Conservation (phyloP, 2,329 filamentous ascomycete species). For the Fusarium sp. region DNA sequence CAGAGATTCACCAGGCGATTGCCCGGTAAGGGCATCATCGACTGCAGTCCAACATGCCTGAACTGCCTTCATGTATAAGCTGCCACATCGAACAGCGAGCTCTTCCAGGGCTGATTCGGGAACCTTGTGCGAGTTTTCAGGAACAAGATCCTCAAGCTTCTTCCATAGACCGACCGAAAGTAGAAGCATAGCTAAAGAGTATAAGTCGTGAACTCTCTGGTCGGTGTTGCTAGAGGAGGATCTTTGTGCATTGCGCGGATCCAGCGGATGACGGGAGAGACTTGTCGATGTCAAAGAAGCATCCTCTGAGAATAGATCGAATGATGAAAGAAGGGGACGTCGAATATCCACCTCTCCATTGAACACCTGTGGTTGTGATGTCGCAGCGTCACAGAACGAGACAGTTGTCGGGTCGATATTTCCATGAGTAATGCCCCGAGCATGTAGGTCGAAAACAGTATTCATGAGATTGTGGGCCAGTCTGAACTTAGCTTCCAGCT, state of each 20-base stretch:
- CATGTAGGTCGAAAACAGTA: conserved; percentile 79
- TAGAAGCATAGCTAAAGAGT: conserved; percentile 77
- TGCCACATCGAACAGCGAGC: conserved; percentile 75
- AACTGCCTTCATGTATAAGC: conserved; percentile 79
- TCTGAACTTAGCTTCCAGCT: conserved; percentile 79
- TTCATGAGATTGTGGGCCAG: conserved; percentile 78
- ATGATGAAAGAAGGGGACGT: conserved; percentile 76
- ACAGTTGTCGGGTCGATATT: conserved; percentile 75
- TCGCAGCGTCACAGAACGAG: conserved; percentile 68
- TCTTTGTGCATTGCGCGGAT: conserved; percentile 62
- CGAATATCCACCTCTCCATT: conserved; percentile 70
- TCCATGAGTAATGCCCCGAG: conserved; percentile 75
- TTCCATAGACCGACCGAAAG: conserved; percentile 82
- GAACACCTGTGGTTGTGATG: conserved; percentile 54
- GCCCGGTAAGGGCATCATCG: conserved; percentile 67
- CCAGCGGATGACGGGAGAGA: conserved; percentile 70
- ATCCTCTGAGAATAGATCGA: conserved; percentile 72
- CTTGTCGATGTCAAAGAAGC: conserved; percentile 32
- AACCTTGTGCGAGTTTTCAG: conserved; percentile 61
- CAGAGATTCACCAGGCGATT: conserved; percentile 61
- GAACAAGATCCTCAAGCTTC: conserved; percentile 66
- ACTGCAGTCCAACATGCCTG: conserved; percentile 78
- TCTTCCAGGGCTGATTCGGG: conserved; percentile 70
- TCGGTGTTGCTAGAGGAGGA: conserved; percentile 63
- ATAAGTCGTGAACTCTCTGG: conserved; percentile 73